These are phyloP conservation scores for Spathaspora gorwiae DNA, from an alignment of 805 yeast species.

Conservation along the genomic window DNA sequence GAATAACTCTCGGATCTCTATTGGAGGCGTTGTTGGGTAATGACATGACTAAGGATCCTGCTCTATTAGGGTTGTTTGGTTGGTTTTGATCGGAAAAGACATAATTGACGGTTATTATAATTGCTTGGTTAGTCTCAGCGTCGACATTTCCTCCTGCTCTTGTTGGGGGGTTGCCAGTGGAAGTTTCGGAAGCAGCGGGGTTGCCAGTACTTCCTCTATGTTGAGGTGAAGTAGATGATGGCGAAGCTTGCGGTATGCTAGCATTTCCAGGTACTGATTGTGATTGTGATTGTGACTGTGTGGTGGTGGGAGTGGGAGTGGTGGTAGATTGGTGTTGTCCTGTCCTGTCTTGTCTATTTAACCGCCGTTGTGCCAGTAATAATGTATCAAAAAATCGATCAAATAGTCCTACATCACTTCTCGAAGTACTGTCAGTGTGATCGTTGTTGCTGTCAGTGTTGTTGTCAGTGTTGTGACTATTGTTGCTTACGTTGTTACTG, in stretches of 20 bases:
- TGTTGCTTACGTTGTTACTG: neutral
- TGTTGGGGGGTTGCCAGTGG: neutral
- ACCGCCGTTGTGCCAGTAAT: constrained; percentile 7
- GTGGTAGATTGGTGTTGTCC: neutral
- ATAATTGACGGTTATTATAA: constrained; percentile 41
- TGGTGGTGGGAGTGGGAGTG: neutral
- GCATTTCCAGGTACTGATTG: too few species aligned
- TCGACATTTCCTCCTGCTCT: neutral
- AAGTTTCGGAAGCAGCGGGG: neutral
- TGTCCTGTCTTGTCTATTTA: neutral
- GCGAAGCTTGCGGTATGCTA: neutral
- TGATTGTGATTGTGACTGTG: neutral
- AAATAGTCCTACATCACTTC: constrained; percentile 14
- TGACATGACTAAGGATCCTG: constrained; percentile 59
- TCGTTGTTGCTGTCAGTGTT: neutral
- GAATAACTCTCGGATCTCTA: constrained; percentile 56
- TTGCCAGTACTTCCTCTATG: too few species aligned
- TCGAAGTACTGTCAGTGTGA: neutral
- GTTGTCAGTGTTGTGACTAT: neutral
- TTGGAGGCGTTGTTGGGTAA: constrained; percentile 63
- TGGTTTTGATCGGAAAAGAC: constrained; percentile 38
- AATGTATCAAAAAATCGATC: constrained; percentile 22
- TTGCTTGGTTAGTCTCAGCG: constrained; percentile 23
- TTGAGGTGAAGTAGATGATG: neutral
- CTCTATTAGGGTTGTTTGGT: constrained; percentile 35